phyloP scores from a whole-genome alignment of 768 basidiomycete genomes.

The Stropharia rugosoannulata region DNA sequence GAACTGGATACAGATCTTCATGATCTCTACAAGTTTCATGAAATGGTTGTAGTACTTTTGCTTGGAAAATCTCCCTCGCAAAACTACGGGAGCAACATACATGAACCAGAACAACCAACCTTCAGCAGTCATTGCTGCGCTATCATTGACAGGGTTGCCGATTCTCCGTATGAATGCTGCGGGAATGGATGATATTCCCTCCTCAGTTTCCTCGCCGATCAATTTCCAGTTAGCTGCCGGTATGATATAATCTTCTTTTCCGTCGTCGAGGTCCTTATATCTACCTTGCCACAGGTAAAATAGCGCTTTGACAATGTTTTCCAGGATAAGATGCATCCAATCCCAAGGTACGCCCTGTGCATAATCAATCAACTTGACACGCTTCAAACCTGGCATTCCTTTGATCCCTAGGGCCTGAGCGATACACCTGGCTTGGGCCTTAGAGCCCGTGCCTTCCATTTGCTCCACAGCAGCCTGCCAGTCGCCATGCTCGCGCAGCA shows the following conservation, averaged over 20 bases:
- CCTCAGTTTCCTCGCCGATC: slow-evolving; percentile 32
- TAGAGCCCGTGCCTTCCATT: background rate
- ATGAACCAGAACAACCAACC: slow-evolving; percentile 36
- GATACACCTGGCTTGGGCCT: slow-evolving; percentile 5
- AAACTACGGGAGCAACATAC: slow-evolving; percentile 35
- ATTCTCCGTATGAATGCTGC: slow-evolving; percentile 26
- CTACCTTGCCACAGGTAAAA: slow-evolving; percentile 37
- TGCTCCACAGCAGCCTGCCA: slow-evolving; percentile 9
- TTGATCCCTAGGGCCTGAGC: slow-evolving; percentile 29
- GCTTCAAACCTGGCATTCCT: slow-evolving; percentile 22
- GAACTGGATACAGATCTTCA: slow-evolving; percentile 33
- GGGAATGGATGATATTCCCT: slow-evolving; percentile 27
- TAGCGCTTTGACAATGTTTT: slow-evolving; percentile 39
- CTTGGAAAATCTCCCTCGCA: slow-evolving; percentile 25
- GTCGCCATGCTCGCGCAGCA: slow-evolving; percentile 17
- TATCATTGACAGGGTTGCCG: slow-evolving; percentile 24
- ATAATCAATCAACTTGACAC: slow-evolving; percentile 26
- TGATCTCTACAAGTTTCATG: slow-evolving; percentile 29
- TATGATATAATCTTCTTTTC: slow-evolving; percentile 27
- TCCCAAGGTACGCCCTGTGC: slow-evolving; percentile 37
- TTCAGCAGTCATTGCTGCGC: slow-evolving; percentile 31
- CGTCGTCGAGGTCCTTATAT: slow-evolving; percentile 36
- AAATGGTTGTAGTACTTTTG: slow-evolving; percentile 37
- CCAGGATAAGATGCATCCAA: slow-evolving; percentile 44
- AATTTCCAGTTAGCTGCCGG: slow-evolving; percentile 25